These are phyloP conservation scores for Protomyces inouyei DNA, from an alignment of 1,139 yeast species.

Conservation along the genomic window DNA sequence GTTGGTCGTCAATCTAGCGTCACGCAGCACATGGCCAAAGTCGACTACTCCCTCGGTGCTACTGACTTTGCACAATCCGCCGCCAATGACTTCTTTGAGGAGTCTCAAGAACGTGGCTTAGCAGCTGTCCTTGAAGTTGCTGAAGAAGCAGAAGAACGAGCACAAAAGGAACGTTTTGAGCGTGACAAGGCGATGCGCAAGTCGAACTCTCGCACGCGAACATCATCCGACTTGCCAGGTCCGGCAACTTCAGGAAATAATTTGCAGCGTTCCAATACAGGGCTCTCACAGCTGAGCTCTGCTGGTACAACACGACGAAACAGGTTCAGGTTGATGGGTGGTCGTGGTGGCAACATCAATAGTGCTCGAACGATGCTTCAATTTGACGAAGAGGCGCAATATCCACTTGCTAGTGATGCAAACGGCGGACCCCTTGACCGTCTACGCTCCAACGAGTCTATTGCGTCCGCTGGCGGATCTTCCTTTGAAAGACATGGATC, in stretches of 20 bases:
- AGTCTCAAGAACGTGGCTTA: constrained; percentile 20
- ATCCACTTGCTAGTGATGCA: not conserved
- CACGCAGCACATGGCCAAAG: constrained; percentile 19
- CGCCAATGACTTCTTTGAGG: constrained; percentile 21
- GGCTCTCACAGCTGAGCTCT: constrained; percentile 2
- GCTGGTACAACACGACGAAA: constrained; percentile 5
- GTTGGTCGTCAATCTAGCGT: constrained; percentile 2
- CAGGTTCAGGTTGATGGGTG: constrained; percentile 13
- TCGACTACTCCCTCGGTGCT: constrained; percentile 22
- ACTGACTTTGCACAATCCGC: constrained; percentile 21
- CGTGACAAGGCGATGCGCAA: constrained; percentile 4
- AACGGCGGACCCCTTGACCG: not conserved
- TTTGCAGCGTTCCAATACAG: constrained; percentile 14
- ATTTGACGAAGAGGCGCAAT: not conserved
- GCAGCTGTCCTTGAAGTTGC: constrained; percentile 25
- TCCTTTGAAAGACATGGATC: not conserved
- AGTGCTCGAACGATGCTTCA: not conserved
- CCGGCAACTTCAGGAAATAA: not conserved
- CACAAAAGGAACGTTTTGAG: constrained; percentile 12
- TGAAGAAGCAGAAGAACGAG: constrained; percentile 17
- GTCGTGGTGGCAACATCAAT: not conserved
- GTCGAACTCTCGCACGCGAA: constrained; percentile 7
- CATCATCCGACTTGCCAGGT: not conserved
- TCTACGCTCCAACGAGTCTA: not conserved
- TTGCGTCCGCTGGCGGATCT: not conserved